Percentiles rank a stretch among this genome's conserved stretches.
phyloP scores from a whole-genome alignment of 345 rosid species.

The Punica granatum region DNA sequence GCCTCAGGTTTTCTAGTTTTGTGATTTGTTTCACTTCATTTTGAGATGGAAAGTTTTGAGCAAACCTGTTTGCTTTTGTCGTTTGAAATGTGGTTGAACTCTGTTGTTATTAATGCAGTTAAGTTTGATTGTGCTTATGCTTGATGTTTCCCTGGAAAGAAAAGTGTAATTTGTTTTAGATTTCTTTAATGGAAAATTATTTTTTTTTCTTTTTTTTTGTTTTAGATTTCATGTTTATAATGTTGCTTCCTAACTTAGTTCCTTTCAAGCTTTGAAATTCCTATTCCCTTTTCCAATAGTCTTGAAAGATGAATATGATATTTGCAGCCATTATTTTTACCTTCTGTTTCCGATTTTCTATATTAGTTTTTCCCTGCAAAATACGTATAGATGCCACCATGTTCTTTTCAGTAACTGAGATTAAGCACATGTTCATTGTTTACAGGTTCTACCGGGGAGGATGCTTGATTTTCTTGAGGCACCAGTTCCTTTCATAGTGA shows the following conservation, averaged over 20 bases:
- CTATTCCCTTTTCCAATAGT: neutral
- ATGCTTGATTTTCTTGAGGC: conserved; percentile 99
- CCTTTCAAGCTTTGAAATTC: neutral
- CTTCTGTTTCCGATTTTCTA: neutral
- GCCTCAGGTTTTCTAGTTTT: neutral
- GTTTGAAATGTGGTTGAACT: neutral
- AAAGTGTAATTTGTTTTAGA: neutral
- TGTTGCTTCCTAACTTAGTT: neutral
- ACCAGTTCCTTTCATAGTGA: conserved; percentile 95
- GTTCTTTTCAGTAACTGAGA: neutral
- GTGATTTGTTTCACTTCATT: neutral
- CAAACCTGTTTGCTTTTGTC: neutral
- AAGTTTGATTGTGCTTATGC: neutral
- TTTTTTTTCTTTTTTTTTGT: too few relatives aligned
- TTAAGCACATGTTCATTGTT: conserved; percentile 8
- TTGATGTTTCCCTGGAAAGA: neutral
- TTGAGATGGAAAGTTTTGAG: neutral
- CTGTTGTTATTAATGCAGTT: neutral
- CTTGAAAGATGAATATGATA: neutral
- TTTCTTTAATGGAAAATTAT: too few relatives aligned
- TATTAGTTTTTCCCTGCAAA: neutral
- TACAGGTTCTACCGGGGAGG: conserved; percentile 73
- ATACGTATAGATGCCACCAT: neutral
- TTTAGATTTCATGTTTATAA: neutral
- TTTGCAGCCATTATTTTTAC: neutral